Evolutionary conservation across 2,329 filamentous ascomycete species (phyloP), one percentile per base, ranked within the genome.

Genomic region (Exophiala oligosperma): DNA sequence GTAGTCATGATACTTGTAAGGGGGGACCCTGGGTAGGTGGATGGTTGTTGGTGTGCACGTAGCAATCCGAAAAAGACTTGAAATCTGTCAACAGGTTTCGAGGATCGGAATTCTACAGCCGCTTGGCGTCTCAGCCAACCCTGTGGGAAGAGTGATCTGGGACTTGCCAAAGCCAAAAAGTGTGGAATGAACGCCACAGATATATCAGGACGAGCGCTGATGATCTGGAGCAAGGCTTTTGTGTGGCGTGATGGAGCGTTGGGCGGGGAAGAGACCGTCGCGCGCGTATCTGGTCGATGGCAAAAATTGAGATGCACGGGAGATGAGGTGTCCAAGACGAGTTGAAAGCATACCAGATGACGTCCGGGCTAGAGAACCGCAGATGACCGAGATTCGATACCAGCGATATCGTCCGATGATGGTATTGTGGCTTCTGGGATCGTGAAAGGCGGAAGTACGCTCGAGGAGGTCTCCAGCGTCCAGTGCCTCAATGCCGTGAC

Each of bases 321-420:
- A 17, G 46, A 21, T 17, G 40, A 21, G 14, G 26, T 49, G 35
- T 41, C 48, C 23, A 9, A 29, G n/a, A n/a, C 24, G 24, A 46
- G 46, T 17, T 4, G 9, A 48, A 29, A 29, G 12, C 8, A 48
- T 48, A 32, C 23, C 26, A 48, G 24, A 29, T n/a, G 46, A 8
- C 12, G 46, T 48, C 46, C 46, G 26, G 43, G 41, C 24, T 35
- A 56, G 48, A 24, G 12, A 38, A 46, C 32, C 41, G 26, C 41
- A 50, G 60, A 57, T 55, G 52, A 62, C 56, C 60, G 60, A 62
- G 43, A 62, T 59, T 62, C 60, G 60, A 56, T 17, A 24, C 4
- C 26, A 48, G 46, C 26, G 26, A 48, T 14, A 17, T 48, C 9
- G 23, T n/a, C 24, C 46, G 46, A 32, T 48, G 26, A 26, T 35